Conservation (phyloP, 257 asterid genomes). For the Capsicum pubescens region DNA sequence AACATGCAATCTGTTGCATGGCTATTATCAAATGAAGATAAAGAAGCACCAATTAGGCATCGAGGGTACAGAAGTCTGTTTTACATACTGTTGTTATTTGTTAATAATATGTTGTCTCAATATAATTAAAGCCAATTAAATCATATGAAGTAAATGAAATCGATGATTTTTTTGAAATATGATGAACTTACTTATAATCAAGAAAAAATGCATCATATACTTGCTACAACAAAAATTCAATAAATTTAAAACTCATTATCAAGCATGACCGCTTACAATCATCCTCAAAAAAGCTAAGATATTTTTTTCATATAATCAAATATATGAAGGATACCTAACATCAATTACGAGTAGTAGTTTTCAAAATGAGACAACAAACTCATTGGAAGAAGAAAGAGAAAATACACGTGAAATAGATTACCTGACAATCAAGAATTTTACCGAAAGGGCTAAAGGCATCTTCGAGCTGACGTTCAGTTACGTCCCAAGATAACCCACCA, state of each 20-base stretch:
- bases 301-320: not conserved
- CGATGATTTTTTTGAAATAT: not conserved
- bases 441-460: slow-evolving; percentile 84
- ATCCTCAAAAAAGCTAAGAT: not conserved
- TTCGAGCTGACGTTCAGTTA: slow-evolving; percentile 93
- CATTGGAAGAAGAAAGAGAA: not conserved
- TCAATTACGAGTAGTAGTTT: no score
- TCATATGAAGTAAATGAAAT: not conserved
- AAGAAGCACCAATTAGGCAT: not conserved
- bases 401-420: slow-evolving; percentile 29
- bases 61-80: not conserved
- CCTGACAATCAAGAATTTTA: slow-evolving; percentile 89
- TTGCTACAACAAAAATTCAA: not conserved
- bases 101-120: not conserved
- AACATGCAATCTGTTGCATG: not conserved
- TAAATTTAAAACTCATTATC: not conserved
- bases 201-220: not conserved
- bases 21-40: not conserved
- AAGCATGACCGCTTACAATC: not conserved
- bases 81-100: not conserved
- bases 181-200: not conserved
- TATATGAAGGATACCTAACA: not conserved
- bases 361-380: not conserved
- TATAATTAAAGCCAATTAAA: not conserved
- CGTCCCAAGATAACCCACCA: slow-evolving; percentile 87